Evolutionary conservation across 345 rosid species (phyloP), one percentile per base, ranked within the genome.

Genomic region (Sisymbrium altissimum): DNA sequence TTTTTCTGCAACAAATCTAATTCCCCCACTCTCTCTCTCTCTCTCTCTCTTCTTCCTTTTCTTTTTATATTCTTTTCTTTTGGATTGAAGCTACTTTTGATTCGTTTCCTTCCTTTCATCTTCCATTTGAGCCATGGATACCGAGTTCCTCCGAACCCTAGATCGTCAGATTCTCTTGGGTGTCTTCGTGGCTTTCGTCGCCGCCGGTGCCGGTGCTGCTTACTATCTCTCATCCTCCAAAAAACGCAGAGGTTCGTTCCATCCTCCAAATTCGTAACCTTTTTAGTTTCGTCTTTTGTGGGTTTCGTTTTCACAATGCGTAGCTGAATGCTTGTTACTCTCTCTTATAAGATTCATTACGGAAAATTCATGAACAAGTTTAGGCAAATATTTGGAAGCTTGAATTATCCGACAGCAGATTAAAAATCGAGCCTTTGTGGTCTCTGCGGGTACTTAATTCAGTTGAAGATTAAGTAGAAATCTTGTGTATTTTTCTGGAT

Each of bases 111-210:
- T 43, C 11, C 29, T 49, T 67, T 40, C 17, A 1, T 33, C n/a
- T 25, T 50, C 25, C 33, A n/a, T 30, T 23, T 7, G 3, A 19
- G 66, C 66, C 38, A 82, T 88, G 97, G 92, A 86, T 77, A 67
- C 89, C 82, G 90, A 78, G 15, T 80, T 80, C 76, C 70, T 94
- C 82, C 86, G 85, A 29, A 81, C 91, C 41, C 52, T 84, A 56
- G 93, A 94, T 68, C 81, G 72, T 68, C 90, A 94, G 85, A 78
- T 91, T 77, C 86, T 91, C 33, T 77, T 77, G 50, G 98, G 88
- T 40, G 85, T 85, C 39, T 91, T 78, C 43, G 97, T 89, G 4
- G 98, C 98, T 71, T 49, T 91, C 65, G 54, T 88, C 64, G 96
- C 96, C 64, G 65, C 78, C 71, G 81, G 33, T 52, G 66, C 84